Evolutionary conservation across 805 yeast species (phyloP), one percentile per base, ranked within the genome.

Genomic region (Kluyveromyces dobzhanskii): DNA sequence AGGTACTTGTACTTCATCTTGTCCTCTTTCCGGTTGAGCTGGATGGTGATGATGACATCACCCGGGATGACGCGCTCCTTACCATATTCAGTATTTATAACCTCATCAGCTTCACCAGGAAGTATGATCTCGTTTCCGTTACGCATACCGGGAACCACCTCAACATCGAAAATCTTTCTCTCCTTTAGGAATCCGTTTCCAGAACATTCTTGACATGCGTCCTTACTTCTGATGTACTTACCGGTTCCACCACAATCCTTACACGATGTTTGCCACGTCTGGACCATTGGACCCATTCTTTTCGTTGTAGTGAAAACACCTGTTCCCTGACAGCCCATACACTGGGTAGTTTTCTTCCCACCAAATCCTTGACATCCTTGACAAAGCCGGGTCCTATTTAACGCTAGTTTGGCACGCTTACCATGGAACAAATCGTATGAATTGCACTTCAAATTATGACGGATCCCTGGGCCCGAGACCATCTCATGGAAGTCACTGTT

Each of bases 31-130:
- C n/a, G 21, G 26, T n/a, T 21, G 5, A 34, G 30, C 17, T 39
- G 40, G 17, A 81, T 54, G 1, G 71, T 73, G 8, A 81, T 69
- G 3, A 79, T 60, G 5, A 81, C 80, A 54, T 81, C 85, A 2
- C 88, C 88, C 0, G 87, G 82, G 3, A 71, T 59, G 3, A 75
- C 61, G 17, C 42, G 49, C 37, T 53, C 53, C 14, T 44, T 46
- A 4, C 52, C 55, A 18, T 36, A 41, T 5, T 34, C 33, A 1
- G 51, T 44, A 43, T 69, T 66, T 14, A 71, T 54, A 0, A 76
- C 81, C 54, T 80, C 82, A 50, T 81, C 87, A 0, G 80, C 84
- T 48, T 74, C 78, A 4, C 78, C 74, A n/a, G 69, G 61, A 16
- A 78, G 58, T 1, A 75, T 61, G 14, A 78, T 67, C 32, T 64